Base-by-base conservation (phyloP, 2,329 filamentous ascomycete genomes). In the Elsinoe perseae region DNA sequence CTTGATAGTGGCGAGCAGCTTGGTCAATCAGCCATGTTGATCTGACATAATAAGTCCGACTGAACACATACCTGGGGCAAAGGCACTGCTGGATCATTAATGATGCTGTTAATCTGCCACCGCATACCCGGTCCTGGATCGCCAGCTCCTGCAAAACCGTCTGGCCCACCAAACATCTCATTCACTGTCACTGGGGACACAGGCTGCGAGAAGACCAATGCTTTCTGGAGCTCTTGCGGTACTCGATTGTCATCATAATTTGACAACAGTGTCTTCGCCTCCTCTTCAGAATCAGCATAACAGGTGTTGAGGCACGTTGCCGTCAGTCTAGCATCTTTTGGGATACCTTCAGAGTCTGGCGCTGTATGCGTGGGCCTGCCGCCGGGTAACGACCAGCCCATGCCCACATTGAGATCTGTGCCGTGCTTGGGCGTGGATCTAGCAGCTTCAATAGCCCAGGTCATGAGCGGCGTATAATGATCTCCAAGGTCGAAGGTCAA, bases 81-180 rank as follows among this genome's bases (percentile, higher is more conserved):
- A 7, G 40, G 40, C 20, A 44, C 40, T 21, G 20, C 23, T 25
- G 40, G 40, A n/a, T 44, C 40, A 25, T 44, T 44, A 10, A 44
- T 21, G n/a, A 44, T 44, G n/a, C 40, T 44, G 40, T 44, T 44
- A 21, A 44, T 27, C 40, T 44, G 40, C 40, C 40, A 44, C 18
- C 40, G 20, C 40, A 44, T 44, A 10, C 40, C 40, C 25, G 40
- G 40, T 12, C 40, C 40, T 10, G 40, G 40, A 18, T 44, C 40
- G 12, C 40, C 40, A 25, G 40, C 23, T 9, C 40, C 40, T 25
- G 40, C 40, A n/a, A 44, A 44, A 4, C 40, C 40, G 12, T 44
- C 40, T 25, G 40, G 40, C n/a, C 21, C 40, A n/a, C 40, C 40
- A n/a, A 44, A 44, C 40, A 44, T 44, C 18, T 44, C 40, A n/a